Percentiles rank a stretch among this genome's conserved stretches.
phyloP scores from a whole-genome alignment of 1,139 yeast genomes.

The Ogataea hybrid region DNA sequence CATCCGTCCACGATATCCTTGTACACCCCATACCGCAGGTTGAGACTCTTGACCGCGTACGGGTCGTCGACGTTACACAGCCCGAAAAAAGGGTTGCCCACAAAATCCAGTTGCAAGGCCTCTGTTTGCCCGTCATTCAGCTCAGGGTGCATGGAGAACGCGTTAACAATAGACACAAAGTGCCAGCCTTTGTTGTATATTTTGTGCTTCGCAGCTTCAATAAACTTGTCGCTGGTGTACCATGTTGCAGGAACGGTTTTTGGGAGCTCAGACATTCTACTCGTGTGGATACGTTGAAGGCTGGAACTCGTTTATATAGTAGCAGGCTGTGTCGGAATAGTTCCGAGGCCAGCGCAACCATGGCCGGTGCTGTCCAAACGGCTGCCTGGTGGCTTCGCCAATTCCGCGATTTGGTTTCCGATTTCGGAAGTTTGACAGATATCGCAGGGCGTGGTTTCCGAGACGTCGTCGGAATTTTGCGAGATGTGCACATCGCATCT shows the following conservation, averaged over 20 bases:
- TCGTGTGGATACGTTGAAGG: too few species aligned
- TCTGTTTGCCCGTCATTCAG: conserved; percentile 16
- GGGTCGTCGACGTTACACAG: conserved; percentile 25
- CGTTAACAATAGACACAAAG: conserved; percentile 20
- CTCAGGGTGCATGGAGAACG: conserved; percentile 18
- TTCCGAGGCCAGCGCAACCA: background rate
- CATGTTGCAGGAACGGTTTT: conserved; percentile 26
- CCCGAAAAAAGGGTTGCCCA: conserved; percentile 27
- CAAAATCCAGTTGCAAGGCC: conserved; percentile 24
- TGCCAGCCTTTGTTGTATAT: conserved; percentile 29
- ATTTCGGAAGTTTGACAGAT: conserved; percentile 2
- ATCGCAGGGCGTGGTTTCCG: background rate
- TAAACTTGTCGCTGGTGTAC: conserved; percentile 26
- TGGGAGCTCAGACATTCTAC: conserved; percentile 6
- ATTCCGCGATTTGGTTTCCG: conserved; percentile 2
- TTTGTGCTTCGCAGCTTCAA: conserved; percentile 18
- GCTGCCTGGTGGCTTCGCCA: background rate
- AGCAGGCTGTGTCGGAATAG: background rate
- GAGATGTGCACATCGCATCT: background rate
- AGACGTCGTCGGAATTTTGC: conserved; percentile 3
- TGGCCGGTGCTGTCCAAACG: background rate
- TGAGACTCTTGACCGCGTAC: conserved; percentile 12
- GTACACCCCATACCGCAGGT: conserved; percentile 25
- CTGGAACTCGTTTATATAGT: background rate
- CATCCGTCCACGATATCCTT: conserved; percentile 16